Evolutionary conservation across 2,329 filamentous ascomycete species (phyloP), one percentile per base, ranked within the genome.

Genomic region (Ambrosiella cleistominuta): DNA sequence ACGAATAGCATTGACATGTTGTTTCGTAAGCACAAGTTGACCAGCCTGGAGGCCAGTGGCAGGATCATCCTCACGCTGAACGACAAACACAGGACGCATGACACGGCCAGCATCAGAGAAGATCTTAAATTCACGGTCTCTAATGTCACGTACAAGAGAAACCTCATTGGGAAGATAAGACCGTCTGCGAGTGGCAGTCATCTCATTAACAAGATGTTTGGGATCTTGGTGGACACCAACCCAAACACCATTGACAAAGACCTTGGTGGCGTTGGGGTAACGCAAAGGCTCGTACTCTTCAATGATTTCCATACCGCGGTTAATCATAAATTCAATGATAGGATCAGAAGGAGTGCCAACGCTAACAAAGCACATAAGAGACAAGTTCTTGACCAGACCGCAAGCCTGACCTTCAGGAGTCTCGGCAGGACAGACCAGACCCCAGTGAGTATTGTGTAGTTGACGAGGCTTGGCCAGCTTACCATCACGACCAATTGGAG

Each of bases 371-470:
- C 93, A 97, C 91, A 98, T 97, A 56, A 98, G 77, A 5, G 93
- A 90, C 68, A 98, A 68, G 67, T 98, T 98, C 77, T 98, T 98
- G 70, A 98, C 93, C 63, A 98, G 75, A 72, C 93, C 93, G 74
- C 93, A 98, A 71, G 93, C 93, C 70, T 98, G 93, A 63, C 93
- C 93, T 79, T 98, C 93, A 27, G 93, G 93, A 13, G 93, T 98
- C 70, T 98, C 93, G 37, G 93, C 91, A 37, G 93, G 93, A 70
- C 93, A 98, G 15, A 98, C 91, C 65, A 97, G 74, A 62, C 93
- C 93, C 93, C 93, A 98, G 68, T 98, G 93, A 6, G 91, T 97
- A 70, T 97, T 97, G 75, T 98, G 93, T 63, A 98, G 78, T 72
- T 98, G 94, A 61, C 93, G 86, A 44, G 93, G 93, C 71, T 98